A percentile compares a stretch with the other conserved stretches of the same genome.
Conservation (phyloP, 805 yeast genomes). For the Hanseniaspora occidentalis region DNA sequence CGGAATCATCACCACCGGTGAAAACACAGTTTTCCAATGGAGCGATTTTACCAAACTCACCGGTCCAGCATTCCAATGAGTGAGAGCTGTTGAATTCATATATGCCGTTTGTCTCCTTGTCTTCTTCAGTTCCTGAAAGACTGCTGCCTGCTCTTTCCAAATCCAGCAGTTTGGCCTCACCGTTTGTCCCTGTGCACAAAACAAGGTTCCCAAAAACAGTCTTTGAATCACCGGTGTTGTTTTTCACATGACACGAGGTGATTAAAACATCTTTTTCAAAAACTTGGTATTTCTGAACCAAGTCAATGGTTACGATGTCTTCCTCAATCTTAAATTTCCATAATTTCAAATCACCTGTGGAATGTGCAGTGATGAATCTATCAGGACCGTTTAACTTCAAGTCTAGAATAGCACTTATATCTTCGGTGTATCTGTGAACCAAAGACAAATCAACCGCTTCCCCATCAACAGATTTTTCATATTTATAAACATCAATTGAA, state of each 20-base stretch:
- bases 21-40: slow-evolving; percentile 46
- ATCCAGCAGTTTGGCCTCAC: slow-evolving; percentile 22
- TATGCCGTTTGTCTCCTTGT: neutral
- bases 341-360: slow-evolving; percentile 58
- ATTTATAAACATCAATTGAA: slow-evolving; percentile 31
- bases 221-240: neutral
- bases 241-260: slow-evolving; percentile 45
- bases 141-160: neutral
- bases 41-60: slow-evolving; percentile 49
- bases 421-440: slow-evolving; percentile 23
- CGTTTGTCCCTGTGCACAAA: slow-evolving; percentile 56
- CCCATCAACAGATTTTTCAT: slow-evolving; percentile 1
- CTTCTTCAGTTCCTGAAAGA: slow-evolving; percentile 7
- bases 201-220: slow-evolving; percentile 31
- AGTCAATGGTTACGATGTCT: slow-evolving; percentile 8
- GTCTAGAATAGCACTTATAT: slow-evolving; percentile 60
- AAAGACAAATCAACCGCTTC: slow-evolving; percentile 12
- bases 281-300: slow-evolving; percentile 28
- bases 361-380: slow-evolving; percentile 53
- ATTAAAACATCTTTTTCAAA: slow-evolving; percentile 39
- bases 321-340: slow-evolving; percentile 36
- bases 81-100: slow-evolving; percentile 32
- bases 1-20: slow-evolving; percentile 87
- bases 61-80: slow-evolving; percentile 80
- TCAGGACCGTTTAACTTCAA: slow-evolving; percentile 53